Evolutionary conservation across 805 yeast species (phyloP).

Genomic region (Debaryomyces prosopidis): DNA sequence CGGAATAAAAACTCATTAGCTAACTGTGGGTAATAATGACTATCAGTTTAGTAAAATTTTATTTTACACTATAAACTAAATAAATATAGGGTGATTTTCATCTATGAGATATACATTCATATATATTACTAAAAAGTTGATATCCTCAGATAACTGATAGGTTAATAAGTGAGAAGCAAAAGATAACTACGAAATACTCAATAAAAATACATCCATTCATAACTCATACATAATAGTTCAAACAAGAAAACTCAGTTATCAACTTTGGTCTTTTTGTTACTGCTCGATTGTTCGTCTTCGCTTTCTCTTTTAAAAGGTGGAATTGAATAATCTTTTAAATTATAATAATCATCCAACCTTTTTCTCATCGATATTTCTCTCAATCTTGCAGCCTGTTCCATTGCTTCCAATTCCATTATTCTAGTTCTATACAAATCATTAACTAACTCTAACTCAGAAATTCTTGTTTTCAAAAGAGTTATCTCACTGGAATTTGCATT

Average conservation of each 20-base stretch:
- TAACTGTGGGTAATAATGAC: no score
- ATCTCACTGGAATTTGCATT: conserved; percentile 25
- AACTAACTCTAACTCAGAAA: conserved; percentile 85
- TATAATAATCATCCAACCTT: conserved; percentile 46
- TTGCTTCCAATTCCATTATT: conserved; percentile 77
- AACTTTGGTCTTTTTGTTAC: conserved; percentile 12
- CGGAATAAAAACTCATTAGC: no score
- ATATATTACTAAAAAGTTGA: no score
- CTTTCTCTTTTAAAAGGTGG: conserved; percentile 25
- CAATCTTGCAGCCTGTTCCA: conserved; percentile 56
- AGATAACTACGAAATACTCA: no score
- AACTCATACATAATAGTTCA: neutral
- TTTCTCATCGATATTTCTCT: conserved; percentile 49
- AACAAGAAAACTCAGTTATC: conserved; percentile 3
- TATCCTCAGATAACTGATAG: no score
- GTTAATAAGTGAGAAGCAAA: no score
- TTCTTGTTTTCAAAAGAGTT: conserved; percentile 63
- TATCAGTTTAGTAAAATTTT: no score
- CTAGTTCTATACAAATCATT: conserved; percentile 85
- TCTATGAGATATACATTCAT: no score
- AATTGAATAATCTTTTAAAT: conserved; percentile 20
- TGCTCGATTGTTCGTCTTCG: conserved; percentile 14
- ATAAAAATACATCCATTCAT: conserved; percentile 5
- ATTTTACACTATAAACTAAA: no score
- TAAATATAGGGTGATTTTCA: no score